Evolutionary conservation across 345 rosid genomes (phyloP), one percentile per base, ranked within the genome.

Genomic region (Toxicodendron radicans): DNA sequence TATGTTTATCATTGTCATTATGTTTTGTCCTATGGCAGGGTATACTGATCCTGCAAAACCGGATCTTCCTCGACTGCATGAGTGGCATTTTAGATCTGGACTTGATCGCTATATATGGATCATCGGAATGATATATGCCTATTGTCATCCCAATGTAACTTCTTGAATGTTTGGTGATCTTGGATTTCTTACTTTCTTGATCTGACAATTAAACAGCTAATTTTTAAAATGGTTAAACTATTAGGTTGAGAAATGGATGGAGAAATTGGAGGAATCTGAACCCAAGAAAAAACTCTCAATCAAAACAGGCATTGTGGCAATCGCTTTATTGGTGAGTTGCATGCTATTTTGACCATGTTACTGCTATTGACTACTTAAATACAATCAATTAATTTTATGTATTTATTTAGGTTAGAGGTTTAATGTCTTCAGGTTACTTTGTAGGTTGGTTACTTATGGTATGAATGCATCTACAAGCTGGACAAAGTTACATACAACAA

Each of bases 21-120:
- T 57, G 32, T 12, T 46, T 64, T 58, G 16, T 70, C 52, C 27
- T 38, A 21, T 72, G 79, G 77, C 91, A 91, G 98, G 93, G 41
- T 93, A 95, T 82, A 82, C 82, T 68, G 98, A 95, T 83, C 99
- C 97, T 62, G 97, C 89, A 24, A 95, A 95, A 79, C 98, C 95
- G 0, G 90, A 90, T 83, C 97, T 95, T 35, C 81, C 92, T 72
- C 85, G 88, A 61, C 65, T 91, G 70, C 93, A 95, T 72, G 99
- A 91, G 73, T 95, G 99, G 97, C 96, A 93, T 74, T 95, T 95
- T 83, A 90, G 99, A 91, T 93, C 99, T 33, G 98, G 97, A 80
- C 97, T 95, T 68, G 97, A 95, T 74, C 98, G 97, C 83, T 95
- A 93, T 76, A 91, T 95, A 81, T 93, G 99, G 97, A 93, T 91